Conservation (phyloP, 108 stramenopile genomes). For the Cyclotella choctawhatcheeana region DNA sequence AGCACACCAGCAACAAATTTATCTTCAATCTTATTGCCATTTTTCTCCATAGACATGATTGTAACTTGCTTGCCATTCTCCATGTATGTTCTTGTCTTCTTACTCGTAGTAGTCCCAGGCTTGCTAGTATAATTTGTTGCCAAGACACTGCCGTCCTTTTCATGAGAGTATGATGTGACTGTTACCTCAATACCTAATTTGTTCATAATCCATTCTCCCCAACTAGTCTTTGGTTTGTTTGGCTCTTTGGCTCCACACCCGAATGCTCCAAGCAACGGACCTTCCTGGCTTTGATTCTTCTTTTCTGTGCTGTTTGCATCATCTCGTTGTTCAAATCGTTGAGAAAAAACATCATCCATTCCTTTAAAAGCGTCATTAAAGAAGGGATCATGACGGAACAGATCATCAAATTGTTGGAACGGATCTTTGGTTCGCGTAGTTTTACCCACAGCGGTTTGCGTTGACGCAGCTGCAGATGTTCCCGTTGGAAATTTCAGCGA, state of each 20-base stretch:
- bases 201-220: conserved; percentile 61
- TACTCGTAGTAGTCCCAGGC: conserved; percentile 30
- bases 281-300: neutral
- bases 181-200: conserved; percentile 60
- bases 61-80: conserved; percentile 58
- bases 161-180: conserved; percentile 44
- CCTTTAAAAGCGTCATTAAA: conserved; percentile 67
- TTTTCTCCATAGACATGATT: conserved; percentile 60
- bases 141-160: conserved; percentile 45
- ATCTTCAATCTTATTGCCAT: conserved; percentile 74
- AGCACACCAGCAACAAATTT: conserved; percentile 50
- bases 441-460: neutral
- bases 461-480: conserved; percentile 19
- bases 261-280: conserved; percentile 9
- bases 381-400: conserved; percentile 79
- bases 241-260: conserved; percentile 8
- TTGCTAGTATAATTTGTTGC: conserved; percentile 34
- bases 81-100: conserved; percentile 52
- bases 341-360: conserved; percentile 70
- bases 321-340: conserved; percentile 45
- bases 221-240: conserved; percentile 19
- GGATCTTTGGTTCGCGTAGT: conserved; percentile 41
- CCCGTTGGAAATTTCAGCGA: conserved; percentile 40
- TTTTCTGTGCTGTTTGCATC: neutral
- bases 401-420: conserved; percentile 67